These are phyloP conservation scores for Phialocephala subalpina DNA, from an alignment of 2,329 filamentous ascomycete genomes.

Conservation along the genomic window DNA sequence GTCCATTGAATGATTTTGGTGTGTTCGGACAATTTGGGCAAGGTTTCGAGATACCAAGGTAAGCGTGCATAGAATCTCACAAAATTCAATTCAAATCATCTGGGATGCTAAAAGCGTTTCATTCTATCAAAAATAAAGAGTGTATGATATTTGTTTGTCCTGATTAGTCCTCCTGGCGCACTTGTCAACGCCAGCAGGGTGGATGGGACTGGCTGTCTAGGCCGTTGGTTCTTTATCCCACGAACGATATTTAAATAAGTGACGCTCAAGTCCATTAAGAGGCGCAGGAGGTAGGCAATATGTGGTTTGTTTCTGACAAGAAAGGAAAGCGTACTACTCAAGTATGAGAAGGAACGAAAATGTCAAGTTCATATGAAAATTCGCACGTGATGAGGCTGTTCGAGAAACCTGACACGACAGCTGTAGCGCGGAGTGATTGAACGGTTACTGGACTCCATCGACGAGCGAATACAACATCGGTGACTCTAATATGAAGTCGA, in stretches of 20 bases:
- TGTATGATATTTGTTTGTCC: slow-evolving; percentile 42
- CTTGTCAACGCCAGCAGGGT: slow-evolving; percentile 47
- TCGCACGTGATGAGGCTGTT: background rate
- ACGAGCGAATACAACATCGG: background rate
- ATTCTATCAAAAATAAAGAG: background rate
- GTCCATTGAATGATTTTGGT: no score
- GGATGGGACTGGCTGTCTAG: slow-evolving; percentile 49
- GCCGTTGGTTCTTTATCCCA: slow-evolving; percentile 47
- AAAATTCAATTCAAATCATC: background rate
- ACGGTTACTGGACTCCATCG: background rate
- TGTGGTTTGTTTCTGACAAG: slow-evolving; percentile 42
- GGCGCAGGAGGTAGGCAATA: slow-evolving; percentile 48
- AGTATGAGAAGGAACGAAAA: background rate
- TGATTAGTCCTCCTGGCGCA: slow-evolving; percentile 49
- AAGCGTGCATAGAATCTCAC: background rate
- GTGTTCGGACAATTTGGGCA: background rate
- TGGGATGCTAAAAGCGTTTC: background rate
- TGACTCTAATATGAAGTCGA: background rate
- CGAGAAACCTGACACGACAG: background rate
- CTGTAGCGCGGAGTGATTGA: background rate
- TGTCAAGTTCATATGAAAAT: background rate
- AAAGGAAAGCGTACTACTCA: slow-evolving; percentile 3
- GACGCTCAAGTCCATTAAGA: slow-evolving; percentile 46
- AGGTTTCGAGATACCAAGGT: background rate
- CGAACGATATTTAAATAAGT: slow-evolving; percentile 49